Evolutionary conservation across 495 filamentous ascomycete species (phyloP), one percentile per base, ranked within the genome.

Genomic region (Hypoxylon trugodes): DNA sequence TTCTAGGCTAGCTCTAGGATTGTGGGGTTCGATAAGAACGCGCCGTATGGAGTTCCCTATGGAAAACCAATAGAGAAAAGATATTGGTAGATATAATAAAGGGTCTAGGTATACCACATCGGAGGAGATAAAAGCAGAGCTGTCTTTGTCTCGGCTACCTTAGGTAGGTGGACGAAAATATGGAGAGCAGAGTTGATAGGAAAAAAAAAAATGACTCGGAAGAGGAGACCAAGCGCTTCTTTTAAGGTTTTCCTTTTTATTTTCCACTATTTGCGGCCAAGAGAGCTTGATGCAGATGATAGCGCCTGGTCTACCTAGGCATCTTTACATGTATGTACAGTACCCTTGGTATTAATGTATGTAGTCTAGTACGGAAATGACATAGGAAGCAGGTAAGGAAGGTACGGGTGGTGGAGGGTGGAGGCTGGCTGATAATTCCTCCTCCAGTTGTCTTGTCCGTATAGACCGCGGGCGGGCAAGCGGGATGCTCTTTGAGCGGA

Each of bases 291-390:
- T 61, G 38, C 45, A 61, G 33, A 40, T 46, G 18, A 51, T 65
- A 65, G 57, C 36, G 57, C 36, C 26, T 45, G 28, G 10, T 45
- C 18, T 30, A 19, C 48, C 35, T 56, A n/a, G n/a, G n/a, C n/a
- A n/a, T 41, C 24, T 49, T 49, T 28, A n/a, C n/a, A n/a, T n/a
- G n/a, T n/a, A n/a, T 48, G 30, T 55, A 66, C 50, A 66, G 57
- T 66, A 66, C 47, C 47, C 63, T 66, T 35, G 52, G 61, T 61
- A 53, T n/a, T n/a, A n/a, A n/a, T n/a, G n/a, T n/a, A n/a, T n/a
- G n/a, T 35, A 66, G 57, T 61, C 52, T 66, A 66, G 63, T 51
- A 66, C 63, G n/a, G n/a, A 49, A 6, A 42, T 25, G 38, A n/a
- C 30, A 49, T 15, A 38, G 51, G 56, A 57, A 50, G 45, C 41